phyloP scores from a whole-genome alignment of 768 basidiomycete species.

The Tricholoma hemisulphureum region DNA sequence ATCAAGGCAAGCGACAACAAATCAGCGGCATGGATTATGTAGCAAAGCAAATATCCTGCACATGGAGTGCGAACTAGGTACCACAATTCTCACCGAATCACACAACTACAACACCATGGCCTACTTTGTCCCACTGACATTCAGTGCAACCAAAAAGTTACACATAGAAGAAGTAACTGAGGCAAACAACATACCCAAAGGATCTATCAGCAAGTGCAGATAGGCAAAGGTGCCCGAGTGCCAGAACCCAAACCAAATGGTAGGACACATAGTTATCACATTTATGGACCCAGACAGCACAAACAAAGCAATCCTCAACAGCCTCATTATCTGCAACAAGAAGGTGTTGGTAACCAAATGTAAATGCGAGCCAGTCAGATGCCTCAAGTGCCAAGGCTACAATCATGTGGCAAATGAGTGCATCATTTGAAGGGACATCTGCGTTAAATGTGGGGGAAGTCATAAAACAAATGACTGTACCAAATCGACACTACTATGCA shows the following conservation, averaged over 20 bases:
- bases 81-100: background rate
- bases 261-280: background rate
- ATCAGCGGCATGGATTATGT: background rate
- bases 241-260: background rate
- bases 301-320: background rate
- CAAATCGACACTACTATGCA: slow-evolving; percentile 3
- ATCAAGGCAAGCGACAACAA: too few species aligned
- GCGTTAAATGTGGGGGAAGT: background rate
- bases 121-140: background rate
- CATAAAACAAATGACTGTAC: background rate
- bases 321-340: background rate
- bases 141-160: background rate
- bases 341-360: background rate
- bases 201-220: too few species aligned
- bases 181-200: background rate
- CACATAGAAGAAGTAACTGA: background rate
- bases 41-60: background rate
- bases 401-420: too few species aligned
- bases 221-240: background rate
- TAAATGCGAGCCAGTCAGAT: too few species aligned
- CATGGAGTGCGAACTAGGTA: background rate
- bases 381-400: too few species aligned
- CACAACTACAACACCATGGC: background rate
- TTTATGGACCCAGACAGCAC: background rate
- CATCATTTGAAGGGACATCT: too few species aligned